A percentile compares a stretch with the other conserved stretches of the same genome.
Evolutionary conservation across 208 protist species (phyloP).

Genomic region (Acanthamoeba rhysodes): DNA sequence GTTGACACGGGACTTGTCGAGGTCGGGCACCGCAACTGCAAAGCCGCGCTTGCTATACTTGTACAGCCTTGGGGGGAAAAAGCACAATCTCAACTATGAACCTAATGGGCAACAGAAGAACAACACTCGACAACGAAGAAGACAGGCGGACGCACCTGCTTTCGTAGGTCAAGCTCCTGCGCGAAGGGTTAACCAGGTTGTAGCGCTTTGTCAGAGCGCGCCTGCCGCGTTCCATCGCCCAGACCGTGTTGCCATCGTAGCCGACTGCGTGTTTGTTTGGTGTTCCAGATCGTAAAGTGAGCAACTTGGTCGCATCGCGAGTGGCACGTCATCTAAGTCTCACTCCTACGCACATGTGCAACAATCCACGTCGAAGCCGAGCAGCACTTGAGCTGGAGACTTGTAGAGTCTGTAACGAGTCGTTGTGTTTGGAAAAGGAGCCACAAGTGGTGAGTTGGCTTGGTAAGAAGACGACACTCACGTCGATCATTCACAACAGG

Average conservation of each 20-base stretch:
- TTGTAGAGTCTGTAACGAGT: slow-evolving; percentile 81
- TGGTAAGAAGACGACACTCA: no score
- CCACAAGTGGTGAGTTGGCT: neutral
- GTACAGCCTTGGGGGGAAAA: slow-evolving; percentile 67
- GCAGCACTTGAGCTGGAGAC: slow-evolving; percentile 84
- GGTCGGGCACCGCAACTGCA: slow-evolving; percentile 54
- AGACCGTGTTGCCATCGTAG: slow-evolving; percentile 85
- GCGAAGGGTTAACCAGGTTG: slow-evolving; percentile 82
- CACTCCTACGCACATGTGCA: slow-evolving; percentile 64
- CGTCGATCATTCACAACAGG: neutral
- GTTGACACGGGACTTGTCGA: slow-evolving; percentile 31
- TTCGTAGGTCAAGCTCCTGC: slow-evolving; percentile 86
- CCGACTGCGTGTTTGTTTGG: slow-evolving; percentile 65
- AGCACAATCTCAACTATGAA: no score
- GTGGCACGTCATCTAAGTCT: neutral
- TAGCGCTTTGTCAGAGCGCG: slow-evolving; percentile 65
- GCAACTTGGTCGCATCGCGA: no score
- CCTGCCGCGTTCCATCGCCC: slow-evolving; percentile 71
- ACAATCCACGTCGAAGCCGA: slow-evolving; percentile 88
- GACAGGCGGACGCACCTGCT: neutral
- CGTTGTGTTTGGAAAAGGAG: no score
- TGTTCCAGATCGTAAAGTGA: no score
- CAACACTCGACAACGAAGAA: neutral
- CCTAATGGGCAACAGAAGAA: neutral
- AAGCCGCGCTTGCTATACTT: slow-evolving; percentile 85